These are phyloP conservation scores for Trichosporon faecale DNA, from an alignment of 1,284 basidiomycete species.

Conservation along the genomic window DNA sequence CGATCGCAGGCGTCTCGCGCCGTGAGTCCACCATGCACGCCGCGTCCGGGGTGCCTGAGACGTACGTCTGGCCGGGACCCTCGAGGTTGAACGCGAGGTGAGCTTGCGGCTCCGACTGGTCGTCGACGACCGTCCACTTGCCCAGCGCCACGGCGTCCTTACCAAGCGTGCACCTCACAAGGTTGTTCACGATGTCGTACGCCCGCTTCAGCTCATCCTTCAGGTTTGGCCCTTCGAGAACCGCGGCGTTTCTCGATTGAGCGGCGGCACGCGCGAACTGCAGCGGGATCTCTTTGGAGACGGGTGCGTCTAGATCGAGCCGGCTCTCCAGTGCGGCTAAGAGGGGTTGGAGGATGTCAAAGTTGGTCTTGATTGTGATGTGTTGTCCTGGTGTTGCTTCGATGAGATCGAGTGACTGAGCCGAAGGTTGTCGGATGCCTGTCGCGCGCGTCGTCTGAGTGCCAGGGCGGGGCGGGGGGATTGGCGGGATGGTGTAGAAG, in stretches of 20 bases:
- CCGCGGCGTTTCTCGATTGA: neutral
- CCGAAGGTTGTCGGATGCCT: neutral
- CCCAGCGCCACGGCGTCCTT: neutral
- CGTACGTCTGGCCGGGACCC: neutral
- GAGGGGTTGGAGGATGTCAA: neutral
- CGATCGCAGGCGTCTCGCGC: neutral
- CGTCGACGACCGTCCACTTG: neutral
- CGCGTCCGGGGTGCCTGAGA: neutral
- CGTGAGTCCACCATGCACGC: neutral
- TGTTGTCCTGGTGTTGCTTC: neutral
- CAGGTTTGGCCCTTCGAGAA: neutral
- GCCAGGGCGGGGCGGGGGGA: neutral
- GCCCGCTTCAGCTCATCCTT: neutral
- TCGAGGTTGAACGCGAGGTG: neutral
- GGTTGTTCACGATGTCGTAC: slow-evolving; percentile 6
- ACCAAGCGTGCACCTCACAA: neutral
- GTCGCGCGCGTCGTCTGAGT: neutral
- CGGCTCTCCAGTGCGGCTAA: neutral
- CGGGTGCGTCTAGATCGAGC: neutral
- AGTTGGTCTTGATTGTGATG: neutral
- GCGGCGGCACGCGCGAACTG: neutral
- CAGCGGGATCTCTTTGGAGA: slow-evolving; percentile 1
- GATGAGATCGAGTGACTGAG: neutral
- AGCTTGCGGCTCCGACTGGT: neutral
- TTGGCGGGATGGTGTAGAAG: slow-evolving; percentile 11